A percentile compares a stretch with the other conserved stretches of the same genome.
Conservation (phyloP, 495 filamentous ascomycete species). For the Penicillium maclennaniae region DNA sequence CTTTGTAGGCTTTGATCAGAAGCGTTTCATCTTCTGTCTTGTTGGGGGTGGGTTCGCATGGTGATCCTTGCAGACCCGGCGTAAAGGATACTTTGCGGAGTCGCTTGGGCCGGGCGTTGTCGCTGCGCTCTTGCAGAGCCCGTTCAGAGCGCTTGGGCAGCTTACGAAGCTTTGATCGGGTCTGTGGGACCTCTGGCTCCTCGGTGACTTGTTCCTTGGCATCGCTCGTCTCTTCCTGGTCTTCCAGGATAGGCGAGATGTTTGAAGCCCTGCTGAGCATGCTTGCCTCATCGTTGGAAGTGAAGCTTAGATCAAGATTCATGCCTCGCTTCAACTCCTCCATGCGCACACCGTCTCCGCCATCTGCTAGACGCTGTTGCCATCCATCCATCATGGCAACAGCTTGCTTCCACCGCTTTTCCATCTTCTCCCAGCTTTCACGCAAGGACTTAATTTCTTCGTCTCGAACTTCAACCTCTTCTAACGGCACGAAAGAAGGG, state of each 20-base stretch:
- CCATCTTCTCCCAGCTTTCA: conserved; percentile 87
- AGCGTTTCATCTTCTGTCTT: conserved; percentile 34
- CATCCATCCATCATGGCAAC: conserved; percentile 89
- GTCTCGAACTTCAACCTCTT: conserved; percentile 85
- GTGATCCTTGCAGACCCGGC: conserved; percentile 36
- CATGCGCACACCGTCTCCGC: conserved; percentile 73
- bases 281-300: conserved; percentile 42
- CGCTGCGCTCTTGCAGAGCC: conserved; percentile 41
- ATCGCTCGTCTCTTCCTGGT: conserved; percentile 43
- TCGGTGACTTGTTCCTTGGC: conserved; percentile 26
- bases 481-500: conserved; percentile 93
- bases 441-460: conserved; percentile 80
- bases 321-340: conserved; percentile 80
- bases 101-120: conserved; percentile 36
- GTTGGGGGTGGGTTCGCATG: conserved; percentile 19
- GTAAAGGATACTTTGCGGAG: conserved; percentile 47
- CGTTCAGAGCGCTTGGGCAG: conserved; percentile 28
- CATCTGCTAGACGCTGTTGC: conserved; percentile 76
- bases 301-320: conserved; percentile 57
- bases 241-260: conserved; percentile 51
- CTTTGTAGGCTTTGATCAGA: conserved; percentile 34
- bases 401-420: conserved; percentile 83
- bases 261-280: conserved; percentile 34
- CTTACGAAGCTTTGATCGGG: conserved; percentile 21
- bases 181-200: conserved; percentile 5